Evolutionary conservation across 2,329 filamentous ascomycete species (phyloP).

Genomic region (Myriosclerotinia scirpicola): DNA sequence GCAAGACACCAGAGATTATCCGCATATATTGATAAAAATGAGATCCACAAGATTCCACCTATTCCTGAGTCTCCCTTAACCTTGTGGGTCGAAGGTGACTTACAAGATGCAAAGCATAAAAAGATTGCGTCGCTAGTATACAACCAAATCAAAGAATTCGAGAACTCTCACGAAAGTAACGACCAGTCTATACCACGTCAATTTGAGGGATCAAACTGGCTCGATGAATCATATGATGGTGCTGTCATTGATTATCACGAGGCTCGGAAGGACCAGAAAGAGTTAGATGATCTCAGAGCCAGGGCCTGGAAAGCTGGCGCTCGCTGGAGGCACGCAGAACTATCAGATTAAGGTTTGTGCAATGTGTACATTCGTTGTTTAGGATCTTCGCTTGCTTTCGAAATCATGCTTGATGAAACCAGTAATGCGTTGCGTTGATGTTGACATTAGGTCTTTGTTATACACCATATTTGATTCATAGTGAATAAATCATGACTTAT

Average conservation of each 20-base stretch:
- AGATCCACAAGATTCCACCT: background rate
- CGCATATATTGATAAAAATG: background rate
- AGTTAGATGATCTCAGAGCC: background rate
- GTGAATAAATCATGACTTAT: background rate
- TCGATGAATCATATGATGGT: background rate
- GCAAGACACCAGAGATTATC: background rate
- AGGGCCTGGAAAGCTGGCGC: slow-evolving; percentile 8
- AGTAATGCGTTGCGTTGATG: background rate
- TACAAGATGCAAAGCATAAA: slow-evolving; percentile 6
- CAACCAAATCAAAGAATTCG: background rate
- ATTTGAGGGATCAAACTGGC: background rate
- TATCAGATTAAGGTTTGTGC: background rate
- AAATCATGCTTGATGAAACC: background rate
- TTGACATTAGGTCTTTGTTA: background rate
- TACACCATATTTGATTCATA: background rate
- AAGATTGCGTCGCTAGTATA: background rate
- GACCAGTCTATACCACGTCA: background rate
- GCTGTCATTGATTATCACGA: slow-evolving; percentile 8
- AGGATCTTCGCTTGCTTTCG: background rate
- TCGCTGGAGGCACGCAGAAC: slow-evolving; percentile 9
- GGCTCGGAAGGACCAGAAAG: slow-evolving; percentile 1
- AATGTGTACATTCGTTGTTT: background rate
- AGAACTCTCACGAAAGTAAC: background rate
- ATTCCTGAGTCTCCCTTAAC: background rate
- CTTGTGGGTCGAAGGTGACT: background rate